These are phyloP conservation scores for Aspergillus costaricaensis DNA, from an alignment of 2,329 filamentous ascomycete genomes.

Conservation along the genomic window DNA sequence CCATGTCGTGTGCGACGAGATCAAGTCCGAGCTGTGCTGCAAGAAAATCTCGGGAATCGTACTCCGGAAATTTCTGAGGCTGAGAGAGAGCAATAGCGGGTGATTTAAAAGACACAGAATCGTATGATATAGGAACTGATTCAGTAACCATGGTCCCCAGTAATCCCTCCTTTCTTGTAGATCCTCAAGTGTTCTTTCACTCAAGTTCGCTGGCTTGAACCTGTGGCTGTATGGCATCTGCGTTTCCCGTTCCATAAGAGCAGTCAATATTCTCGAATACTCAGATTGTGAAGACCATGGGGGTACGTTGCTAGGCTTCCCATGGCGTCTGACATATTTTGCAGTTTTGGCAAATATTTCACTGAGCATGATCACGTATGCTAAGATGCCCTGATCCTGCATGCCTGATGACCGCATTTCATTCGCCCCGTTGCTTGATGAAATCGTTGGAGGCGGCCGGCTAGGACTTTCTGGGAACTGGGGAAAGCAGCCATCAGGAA, in stretches of 20 bases:
- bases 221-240: conserved; percentile 54
- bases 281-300: conserved; percentile 56
- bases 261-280: conserved; percentile 53
- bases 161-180: conserved; percentile 52
- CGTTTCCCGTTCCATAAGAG: conserved; percentile 57
- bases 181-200: conserved; percentile 43
- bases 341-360: conserved; percentile 53
- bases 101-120: conserved; percentile 58
- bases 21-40: conserved; percentile 56
- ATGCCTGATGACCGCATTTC: conserved; percentile 32
- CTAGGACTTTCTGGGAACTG: conserved; percentile 44
- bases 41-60: conserved; percentile 58
- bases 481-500: conserved; percentile 38
- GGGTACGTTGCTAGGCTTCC: conserved; percentile 46
- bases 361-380: conserved; percentile 50
- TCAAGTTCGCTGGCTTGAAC: conserved; percentile 53
- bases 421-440: conserved; percentile 22
- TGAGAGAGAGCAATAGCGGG: conserved; percentile 55
- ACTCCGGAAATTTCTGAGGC: conserved; percentile 55
- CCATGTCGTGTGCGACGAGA: conserved; percentile 55
- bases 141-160: conserved; percentile 57
- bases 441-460: conserved; percentile 26
- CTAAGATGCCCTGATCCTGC: conserved; percentile 47
- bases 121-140: conserved; percentile 56
- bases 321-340: conserved; percentile 50